phyloP scores from a whole-genome alignment of 1,284 basidiomycete genomes.

The Microbotryum silenes-acaulis region DNA sequence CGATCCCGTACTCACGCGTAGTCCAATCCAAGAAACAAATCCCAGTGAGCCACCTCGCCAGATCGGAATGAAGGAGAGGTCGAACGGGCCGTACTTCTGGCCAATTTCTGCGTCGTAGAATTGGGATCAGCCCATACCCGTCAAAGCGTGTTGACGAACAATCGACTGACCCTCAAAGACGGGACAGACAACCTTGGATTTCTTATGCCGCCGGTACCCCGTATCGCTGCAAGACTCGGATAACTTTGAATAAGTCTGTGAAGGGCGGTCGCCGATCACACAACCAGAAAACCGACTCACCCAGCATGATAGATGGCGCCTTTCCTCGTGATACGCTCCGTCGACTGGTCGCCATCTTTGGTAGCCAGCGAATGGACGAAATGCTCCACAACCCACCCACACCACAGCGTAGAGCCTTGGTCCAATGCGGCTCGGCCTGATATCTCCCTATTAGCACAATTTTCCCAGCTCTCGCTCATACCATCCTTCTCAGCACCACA shows the following conservation, averaged over 20 bases:
- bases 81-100: slow-evolving; percentile 34
- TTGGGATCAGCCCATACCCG: background rate
- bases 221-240: slow-evolving; percentile 30
- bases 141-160: no score
- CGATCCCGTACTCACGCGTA: slow-evolving; percentile 25
- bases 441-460: background rate
- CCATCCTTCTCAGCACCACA: background rate
- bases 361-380: slow-evolving; percentile 15
- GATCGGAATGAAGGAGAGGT: slow-evolving; percentile 36
- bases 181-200: slow-evolving; percentile 32
- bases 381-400: slow-evolving; percentile 37
- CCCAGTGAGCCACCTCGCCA: slow-evolving; percentile 36
- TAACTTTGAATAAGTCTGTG: background rate
- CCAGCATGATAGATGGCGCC: slow-evolving; percentile 32
- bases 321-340: slow-evolving; percentile 11
- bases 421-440: slow-evolving; percentile 33
- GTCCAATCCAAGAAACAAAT: slow-evolving; percentile 32
- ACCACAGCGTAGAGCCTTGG: slow-evolving; percentile 34
- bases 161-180: slow-evolving; percentile 25
- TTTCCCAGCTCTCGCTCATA: background rate
- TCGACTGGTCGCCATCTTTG: background rate
- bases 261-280: no score
- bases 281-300: slow-evolving; percentile 7
- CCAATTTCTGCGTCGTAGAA: slow-evolving; percentile 28
- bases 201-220: slow-evolving; percentile 32